Base-by-base conservation (phyloP, 768 basidiomycete genomes). In the Chalciporus chontae region DNA sequence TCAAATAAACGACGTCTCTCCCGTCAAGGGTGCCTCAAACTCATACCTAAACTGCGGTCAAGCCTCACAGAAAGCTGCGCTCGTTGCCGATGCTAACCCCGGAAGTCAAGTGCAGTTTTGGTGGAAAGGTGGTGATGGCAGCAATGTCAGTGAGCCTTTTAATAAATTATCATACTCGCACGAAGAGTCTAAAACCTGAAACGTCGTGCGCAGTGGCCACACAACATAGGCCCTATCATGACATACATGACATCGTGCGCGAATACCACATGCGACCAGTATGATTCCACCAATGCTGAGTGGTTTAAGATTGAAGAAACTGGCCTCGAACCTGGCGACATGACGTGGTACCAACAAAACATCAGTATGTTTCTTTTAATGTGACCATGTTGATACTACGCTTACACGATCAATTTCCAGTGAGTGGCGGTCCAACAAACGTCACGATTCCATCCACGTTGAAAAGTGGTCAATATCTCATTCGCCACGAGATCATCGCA, bases 401-500 rank as follows among this genome's bases (percentile, higher is more conserved):
- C 32, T 55, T 21, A 51, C 45, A 42, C 42, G 40, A n/a, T 37
- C 18, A 5, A 3, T 6, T 24, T 37, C 19, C 49, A 76, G 77
- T 75, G 68, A 54, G 64, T 7, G 77, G 80, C 8, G 57, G 47
- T 3, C 63, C 72, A 3, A 73, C 74, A 0, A 70, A 61, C 13
- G 66, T 77, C 1, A 72, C 67, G 0, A 58, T 84, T 41, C 83
- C 83, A 1, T 52, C 65, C 17, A 77, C 75, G 40, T 63, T 91
- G 47, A 73, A 79, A 3, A 68, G 84, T 3, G 89, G 89, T 5
- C 79, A 84, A 56, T 90, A 90, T 65, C 72, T 91, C 51, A 65
- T 90, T 61, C 85, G 88, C 1, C 83, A 88, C 64, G 88, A 91
- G 63, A 84, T 90, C 66, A 83, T 90, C 63, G 83, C 84, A 9